A percentile compares a stretch with the other conserved stretches of the same genome.
These are phyloP conservation scores for Sporothrix variecibatus DNA, from an alignment of 2,329 filamentous ascomycete species.

Conservation along the genomic window DNA sequence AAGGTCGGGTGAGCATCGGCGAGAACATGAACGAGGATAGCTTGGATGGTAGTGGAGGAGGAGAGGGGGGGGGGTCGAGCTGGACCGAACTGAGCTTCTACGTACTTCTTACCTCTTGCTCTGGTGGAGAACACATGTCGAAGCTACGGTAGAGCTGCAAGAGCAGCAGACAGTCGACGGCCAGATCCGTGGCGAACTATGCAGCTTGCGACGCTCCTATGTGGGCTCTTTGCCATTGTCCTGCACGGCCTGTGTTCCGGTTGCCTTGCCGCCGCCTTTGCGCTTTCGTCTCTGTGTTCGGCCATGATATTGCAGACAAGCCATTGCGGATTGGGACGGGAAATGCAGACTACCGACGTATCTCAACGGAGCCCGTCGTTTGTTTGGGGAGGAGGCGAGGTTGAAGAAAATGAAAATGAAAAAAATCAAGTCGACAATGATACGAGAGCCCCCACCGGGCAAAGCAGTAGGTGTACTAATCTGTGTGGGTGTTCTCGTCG, in stretches of 20 bases:
- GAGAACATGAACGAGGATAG: background rate
- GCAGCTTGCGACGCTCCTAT: background rate
- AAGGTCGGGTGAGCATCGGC: no score
- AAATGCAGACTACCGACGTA: background rate
- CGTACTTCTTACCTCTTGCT: background rate
- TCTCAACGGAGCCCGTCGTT: background rate
- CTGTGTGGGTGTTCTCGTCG: background rate
- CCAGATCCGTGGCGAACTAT: slow-evolving; percentile 6
- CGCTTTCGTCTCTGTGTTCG: background rate
- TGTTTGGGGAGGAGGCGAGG: background rate
- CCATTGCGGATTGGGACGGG: background rate
- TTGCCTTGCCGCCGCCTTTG: background rate
- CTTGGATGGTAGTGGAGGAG: background rate
- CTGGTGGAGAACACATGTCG: background rate
- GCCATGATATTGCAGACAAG: background rate
- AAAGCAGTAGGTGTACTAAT: background rate
- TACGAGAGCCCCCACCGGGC: background rate
- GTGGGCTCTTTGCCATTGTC: background rate
- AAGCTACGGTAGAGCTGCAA: slow-evolving; percentile 11
- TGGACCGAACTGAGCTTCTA: background rate
- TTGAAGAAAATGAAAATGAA: background rate
- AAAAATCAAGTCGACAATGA: background rate
- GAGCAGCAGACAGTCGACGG: background rate
- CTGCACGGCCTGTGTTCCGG: background rate
- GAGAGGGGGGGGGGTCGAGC: background rate